A percentile compares a stretch with the other conserved stretches of the same genome.
Conservation (phyloP, 2,329 filamentous ascomycete species). For the Penicillium janthinellum region DNA sequence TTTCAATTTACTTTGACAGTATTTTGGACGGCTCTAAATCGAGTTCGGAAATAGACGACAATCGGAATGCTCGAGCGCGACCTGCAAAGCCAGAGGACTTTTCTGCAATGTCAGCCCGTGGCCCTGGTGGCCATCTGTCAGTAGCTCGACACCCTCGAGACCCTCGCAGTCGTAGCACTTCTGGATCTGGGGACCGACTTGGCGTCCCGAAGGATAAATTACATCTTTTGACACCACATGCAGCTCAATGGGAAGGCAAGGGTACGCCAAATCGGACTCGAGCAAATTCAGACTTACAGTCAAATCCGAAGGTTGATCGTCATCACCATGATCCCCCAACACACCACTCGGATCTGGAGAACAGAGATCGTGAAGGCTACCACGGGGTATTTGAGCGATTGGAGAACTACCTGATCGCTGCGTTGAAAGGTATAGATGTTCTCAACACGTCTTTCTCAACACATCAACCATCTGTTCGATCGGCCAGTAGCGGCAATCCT, state of each 20-base stretch:
- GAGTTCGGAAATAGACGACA: slow-evolving; percentile 24
- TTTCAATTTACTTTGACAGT: slow-evolving; percentile 53
- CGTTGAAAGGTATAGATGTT: slow-evolving; percentile 68
- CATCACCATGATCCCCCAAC: slow-evolving; percentile 19
- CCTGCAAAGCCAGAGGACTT: slow-evolving; percentile 11
- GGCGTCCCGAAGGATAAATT: slow-evolving; percentile 18
- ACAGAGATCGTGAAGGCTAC: slow-evolving; percentile 42
- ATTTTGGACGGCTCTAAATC: slow-evolving; percentile 35
- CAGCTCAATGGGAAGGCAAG: slow-evolving; percentile 20
- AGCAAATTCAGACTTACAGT: slow-evolving; percentile 35
- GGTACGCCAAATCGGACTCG: slow-evolving; percentile 26
- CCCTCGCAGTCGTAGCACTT: slow-evolving; percentile 31
- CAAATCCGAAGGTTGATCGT: slow-evolving; percentile 23
- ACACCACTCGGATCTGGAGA: slow-evolving; percentile 24
- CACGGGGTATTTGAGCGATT: slow-evolving; percentile 70
- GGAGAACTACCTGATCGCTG: slow-evolving; percentile 73
- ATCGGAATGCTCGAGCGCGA: slow-evolving; percentile 8
- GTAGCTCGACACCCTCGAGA: slow-evolving; percentile 25
- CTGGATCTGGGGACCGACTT: slow-evolving; percentile 26
- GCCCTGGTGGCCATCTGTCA: slow-evolving; percentile 20
- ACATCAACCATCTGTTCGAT: slow-evolving; percentile 47
- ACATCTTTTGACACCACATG: slow-evolving; percentile 21
- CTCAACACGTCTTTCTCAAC: slow-evolving; percentile 77
- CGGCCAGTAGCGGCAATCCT: slow-evolving; percentile 49
- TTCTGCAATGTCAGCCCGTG: slow-evolving; percentile 12